These are phyloP conservation scores for Aspergillus bombycis DNA, from an alignment of 2,329 filamentous ascomycete species.

Conservation along the genomic window DNA sequence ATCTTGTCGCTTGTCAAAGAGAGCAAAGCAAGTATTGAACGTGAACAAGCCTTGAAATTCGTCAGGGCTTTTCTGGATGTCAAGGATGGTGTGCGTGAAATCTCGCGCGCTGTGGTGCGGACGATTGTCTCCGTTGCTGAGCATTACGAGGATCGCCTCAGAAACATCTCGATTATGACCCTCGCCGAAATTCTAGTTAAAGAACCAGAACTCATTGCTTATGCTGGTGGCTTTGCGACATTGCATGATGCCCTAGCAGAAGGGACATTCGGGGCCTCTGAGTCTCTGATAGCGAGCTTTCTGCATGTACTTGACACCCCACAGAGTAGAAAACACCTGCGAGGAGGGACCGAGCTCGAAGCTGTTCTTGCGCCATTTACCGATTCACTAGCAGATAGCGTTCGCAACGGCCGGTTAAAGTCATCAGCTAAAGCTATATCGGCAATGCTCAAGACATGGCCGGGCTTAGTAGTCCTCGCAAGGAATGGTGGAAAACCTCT, in stretches of 20 bases:
- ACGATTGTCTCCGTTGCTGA: slow-evolving; percentile 91
- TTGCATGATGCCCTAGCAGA: slow-evolving; percentile 92
- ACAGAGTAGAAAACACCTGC: slow-evolving; percentile 76
- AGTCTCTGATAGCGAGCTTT: slow-evolving; percentile 85
- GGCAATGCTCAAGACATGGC: slow-evolving; percentile 90
- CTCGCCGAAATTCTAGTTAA: slow-evolving; percentile 87
- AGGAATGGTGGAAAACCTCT: slow-evolving; percentile 88
- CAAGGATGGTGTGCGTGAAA: slow-evolving; percentile 84
- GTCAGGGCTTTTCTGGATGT: slow-evolving; percentile 93
- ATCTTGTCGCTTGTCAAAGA: slow-evolving; percentile 93
- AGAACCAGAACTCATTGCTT: slow-evolving; percentile 78
- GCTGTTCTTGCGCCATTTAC: slow-evolving; percentile 91
- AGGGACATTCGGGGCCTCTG: slow-evolving; percentile 88
- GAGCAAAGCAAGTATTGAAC: slow-evolving; percentile 92
- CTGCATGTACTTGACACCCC: slow-evolving; percentile 88
- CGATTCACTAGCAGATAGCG: slow-evolving; percentile 65
- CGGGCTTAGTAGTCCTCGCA: slow-evolving; percentile 82
- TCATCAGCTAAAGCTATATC: slow-evolving; percentile 91
- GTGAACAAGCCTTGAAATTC: slow-evolving; percentile 96
- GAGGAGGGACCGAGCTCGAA: slow-evolving; percentile 86
- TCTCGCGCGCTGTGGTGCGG: slow-evolving; percentile 83
- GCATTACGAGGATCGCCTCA: slow-evolving; percentile 79
- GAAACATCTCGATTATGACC: slow-evolving; percentile 90
- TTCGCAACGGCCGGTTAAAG: slow-evolving; percentile 69
- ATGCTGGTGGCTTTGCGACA: slow-evolving; percentile 80